Evolutionary conservation across 1,139 yeast species (phyloP), one percentile per base, ranked within the genome.

Genomic region (Spathaspora sp.): DNA sequence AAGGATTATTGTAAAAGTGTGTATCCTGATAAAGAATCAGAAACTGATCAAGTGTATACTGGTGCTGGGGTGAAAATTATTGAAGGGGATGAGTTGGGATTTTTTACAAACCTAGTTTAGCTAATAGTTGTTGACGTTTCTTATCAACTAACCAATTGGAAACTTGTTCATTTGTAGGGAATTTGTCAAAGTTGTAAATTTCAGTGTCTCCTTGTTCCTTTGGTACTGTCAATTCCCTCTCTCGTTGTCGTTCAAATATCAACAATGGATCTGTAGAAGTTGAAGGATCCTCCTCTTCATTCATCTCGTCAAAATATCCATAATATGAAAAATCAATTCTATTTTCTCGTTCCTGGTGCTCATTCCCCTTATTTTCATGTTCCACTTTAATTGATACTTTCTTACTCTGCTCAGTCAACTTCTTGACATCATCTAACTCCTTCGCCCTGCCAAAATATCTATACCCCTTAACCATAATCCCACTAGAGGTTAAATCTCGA

Each of bases 401-500:
- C 42, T 67, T 63, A 39, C 65, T 65, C 39, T 66, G 61, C 48
- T 74, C 69, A 26, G 84, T 55, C 31, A 82, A 53, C 50, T 78
- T 77, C 50, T 80, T 76, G 3, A 86, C 91, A 53, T 89, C 96
- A 0, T 91, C 88, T 11, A 90, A 65, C 41, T 89, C 95, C 45
- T 81, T 75, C 0, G 97, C 96, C 42, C 96, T 66, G 0, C 97
- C 97, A 65, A 82, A 90, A 62, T 88, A 90, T 52, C 87, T 67
- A 56, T 81, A 82, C 1, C 90, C 88, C 43, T 80, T 68, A 13
- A 71, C 60, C 13, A 55, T 53, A 7, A 57, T 51, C 2, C 72
- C 74, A 10, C 62, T 57, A 27, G 52, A 55, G 25, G 59, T 60
- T 47, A 68, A 57, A 36, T 59, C 59, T 17, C 58, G 56, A 43